These are phyloP conservation scores for Scheffersomyces stambukii DNA, from an alignment of 1,139 yeast genomes.

Conservation along the genomic window DNA sequence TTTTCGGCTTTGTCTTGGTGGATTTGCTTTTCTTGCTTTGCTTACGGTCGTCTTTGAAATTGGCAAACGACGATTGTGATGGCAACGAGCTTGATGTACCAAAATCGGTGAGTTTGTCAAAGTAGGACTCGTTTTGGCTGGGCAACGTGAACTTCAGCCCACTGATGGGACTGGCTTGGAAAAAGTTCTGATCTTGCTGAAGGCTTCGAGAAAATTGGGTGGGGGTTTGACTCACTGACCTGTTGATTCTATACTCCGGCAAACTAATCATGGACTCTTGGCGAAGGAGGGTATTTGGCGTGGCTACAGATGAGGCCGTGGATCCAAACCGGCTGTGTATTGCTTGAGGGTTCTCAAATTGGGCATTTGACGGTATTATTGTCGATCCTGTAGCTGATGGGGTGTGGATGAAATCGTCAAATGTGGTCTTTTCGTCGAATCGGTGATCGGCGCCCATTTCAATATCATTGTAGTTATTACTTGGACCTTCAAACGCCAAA, in stretches of 20 bases:
- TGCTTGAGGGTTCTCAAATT: slow-evolving; percentile 2
- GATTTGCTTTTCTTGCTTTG: slow-evolving; percentile 7
- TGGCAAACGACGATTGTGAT: too few relatives aligned
- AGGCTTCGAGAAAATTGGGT: not conserved
- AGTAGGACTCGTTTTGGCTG: slow-evolving; percentile 8
- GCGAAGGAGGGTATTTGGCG: slow-evolving; percentile 15
- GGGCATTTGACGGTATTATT: slow-evolving; percentile 8
- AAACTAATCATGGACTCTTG: slow-evolving; percentile 24
- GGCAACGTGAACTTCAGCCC: slow-evolving; percentile 8
- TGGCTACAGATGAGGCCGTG: slow-evolving; percentile 7
- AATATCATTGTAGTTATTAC: slow-evolving; percentile 14
- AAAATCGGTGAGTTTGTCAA: slow-evolving; percentile 5
- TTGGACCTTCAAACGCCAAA: slow-evolving; percentile 32
- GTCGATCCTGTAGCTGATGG: slow-evolving; percentile 8
- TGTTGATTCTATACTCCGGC: slow-evolving; percentile 20
- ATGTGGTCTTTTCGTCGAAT: slow-evolving; percentile 11
- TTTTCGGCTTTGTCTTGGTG: slow-evolving; percentile 2
- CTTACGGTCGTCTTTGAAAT: too few relatives aligned
- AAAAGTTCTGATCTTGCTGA: slow-evolving; percentile 5
- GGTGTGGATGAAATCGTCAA: slow-evolving; percentile 11
- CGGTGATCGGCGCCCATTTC: slow-evolving; percentile 9
- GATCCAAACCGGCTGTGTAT: slow-evolving; percentile 3
- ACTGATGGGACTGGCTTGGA: too few relatives aligned
- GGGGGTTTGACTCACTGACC: too few relatives aligned
- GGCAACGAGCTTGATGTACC: slow-evolving; percentile 5